phyloP scores from a whole-genome alignment of 164 flowering plant species.

The Brasenia schreberi region DNA sequence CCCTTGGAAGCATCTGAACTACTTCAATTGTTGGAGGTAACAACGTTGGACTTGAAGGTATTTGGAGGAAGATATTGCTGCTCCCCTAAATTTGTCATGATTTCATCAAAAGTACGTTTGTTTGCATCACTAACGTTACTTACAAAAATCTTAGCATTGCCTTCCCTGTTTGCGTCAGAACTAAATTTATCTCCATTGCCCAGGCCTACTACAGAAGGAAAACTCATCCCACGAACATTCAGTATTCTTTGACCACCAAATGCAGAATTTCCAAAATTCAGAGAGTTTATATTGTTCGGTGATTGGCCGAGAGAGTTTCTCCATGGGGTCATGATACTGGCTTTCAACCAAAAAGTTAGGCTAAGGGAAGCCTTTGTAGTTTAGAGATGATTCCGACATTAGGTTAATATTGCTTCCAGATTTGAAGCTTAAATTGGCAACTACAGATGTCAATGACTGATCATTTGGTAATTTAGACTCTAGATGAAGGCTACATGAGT shows the following conservation, averaged over 20 bases:
- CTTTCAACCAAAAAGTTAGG: conserved; percentile 12
- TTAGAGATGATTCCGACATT: conserved; percentile 7
- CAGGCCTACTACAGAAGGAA: conserved; percentile 2
- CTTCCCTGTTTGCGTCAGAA: conserved; percentile 8
- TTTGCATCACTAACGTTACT: conserved; percentile 12
- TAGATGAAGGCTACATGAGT: conserved; percentile 16
- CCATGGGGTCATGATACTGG: conserved; percentile 11
- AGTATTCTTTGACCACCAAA: not conserved
- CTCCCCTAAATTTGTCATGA: conserved; percentile 9
- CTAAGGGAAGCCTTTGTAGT: conserved; percentile 12
- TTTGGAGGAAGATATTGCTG: conserved; percentile 5
- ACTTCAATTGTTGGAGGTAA: conserved; percentile 17
- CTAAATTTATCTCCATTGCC: conserved; percentile 12
- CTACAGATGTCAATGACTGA: conserved; percentile 37
- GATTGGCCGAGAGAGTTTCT: conserved; percentile 13
- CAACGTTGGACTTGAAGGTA: conserved; percentile 15
- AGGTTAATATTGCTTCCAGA: conserved; percentile 10
- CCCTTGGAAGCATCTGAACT: conserved; percentile 17
- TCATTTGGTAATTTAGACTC: conserved; percentile 7
- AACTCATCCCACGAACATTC: not conserved
- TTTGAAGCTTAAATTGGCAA: conserved; percentile 24
- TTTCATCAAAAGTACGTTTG: conserved; percentile 12
- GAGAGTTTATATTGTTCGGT: conserved; percentile 11
- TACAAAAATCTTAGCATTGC: conserved; percentile 8
- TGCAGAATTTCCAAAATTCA: conserved; percentile 9